phyloP scores from a whole-genome alignment of 129 eudicot species.

The Glebionis coronaria region DNA sequence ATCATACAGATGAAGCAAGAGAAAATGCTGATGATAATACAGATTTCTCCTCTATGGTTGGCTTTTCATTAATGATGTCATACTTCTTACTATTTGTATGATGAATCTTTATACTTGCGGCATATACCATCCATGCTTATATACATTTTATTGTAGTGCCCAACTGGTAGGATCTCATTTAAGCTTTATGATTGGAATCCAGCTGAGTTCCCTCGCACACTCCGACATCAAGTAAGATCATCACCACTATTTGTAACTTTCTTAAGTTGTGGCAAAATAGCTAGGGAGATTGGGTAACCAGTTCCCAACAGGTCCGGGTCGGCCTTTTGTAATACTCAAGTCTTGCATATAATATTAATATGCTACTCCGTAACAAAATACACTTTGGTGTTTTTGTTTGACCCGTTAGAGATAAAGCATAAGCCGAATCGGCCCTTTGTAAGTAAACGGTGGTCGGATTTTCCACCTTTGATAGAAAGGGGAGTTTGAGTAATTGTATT shows the following conservation, averaged over 20 bases:
- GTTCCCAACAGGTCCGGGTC: background rate
- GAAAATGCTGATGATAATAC: conserved; percentile 66
- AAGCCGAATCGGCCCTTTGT: too few species aligned
- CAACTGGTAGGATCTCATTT: conserved; percentile 91
- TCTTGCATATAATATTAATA: background rate
- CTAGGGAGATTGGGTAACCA: background rate
- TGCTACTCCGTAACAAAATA: background rate
- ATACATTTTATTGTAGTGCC: conserved; percentile 53
- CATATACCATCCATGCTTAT: background rate
- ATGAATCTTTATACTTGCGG: too few species aligned
- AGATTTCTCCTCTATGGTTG: conserved; percentile 67
- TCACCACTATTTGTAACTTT: conserved; percentile 44
- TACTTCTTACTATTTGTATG: background rate
- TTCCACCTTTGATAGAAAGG: background rate
- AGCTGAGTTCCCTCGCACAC: conserved; percentile 95
- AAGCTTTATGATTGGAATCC: conserved; percentile 99
- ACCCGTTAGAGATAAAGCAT: background rate
- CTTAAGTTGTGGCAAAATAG: conserved; percentile 5
- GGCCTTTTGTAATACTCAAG: too few species aligned
- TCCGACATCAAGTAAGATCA: conserved; percentile 80
- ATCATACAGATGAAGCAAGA: conserved; percentile 57
- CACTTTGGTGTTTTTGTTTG: background rate
- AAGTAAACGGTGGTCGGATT: background rate
- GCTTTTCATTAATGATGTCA: background rate
- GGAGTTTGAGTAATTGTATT: conserved; percentile 21